Conservation (phyloP, 2,329 filamentous ascomycete species). For the Monosporascus sp. region DNA sequence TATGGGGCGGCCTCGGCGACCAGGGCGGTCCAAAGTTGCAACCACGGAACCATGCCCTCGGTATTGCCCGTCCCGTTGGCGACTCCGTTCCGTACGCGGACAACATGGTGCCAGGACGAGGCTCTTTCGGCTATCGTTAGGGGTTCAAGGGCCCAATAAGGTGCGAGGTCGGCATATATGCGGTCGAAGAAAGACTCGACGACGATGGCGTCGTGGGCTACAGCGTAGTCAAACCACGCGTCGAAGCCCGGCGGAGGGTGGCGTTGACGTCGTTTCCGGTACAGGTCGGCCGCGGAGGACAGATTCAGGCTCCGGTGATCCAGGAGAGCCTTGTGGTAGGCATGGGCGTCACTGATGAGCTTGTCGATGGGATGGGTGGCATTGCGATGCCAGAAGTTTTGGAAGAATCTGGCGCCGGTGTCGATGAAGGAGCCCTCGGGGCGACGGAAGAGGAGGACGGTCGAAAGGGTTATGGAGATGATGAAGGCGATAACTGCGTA, state of each 20-base stretch:
- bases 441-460: constrained; percentile 16
- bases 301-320: constrained; percentile 43
- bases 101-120: constrained; percentile 38
- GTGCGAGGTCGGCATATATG: constrained; percentile 57
- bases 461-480: constrained; percentile 17
- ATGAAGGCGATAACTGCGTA: constrained; percentile 16
- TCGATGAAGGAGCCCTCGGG: constrained; percentile 15
- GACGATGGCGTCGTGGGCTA: constrained; percentile 46
- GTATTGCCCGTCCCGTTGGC: constrained; percentile 35
- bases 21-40: constrained; percentile 43
- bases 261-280: constrained; percentile 50
- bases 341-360: constrained; percentile 42
- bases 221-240: constrained; percentile 52
- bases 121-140: constrained; percentile 34
- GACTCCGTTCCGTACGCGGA: constrained; percentile 42
- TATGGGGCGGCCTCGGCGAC: constrained; percentile 46
- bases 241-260: constrained; percentile 62
- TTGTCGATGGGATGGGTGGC: constrained; percentile 43
- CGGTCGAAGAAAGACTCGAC: constrained; percentile 61
- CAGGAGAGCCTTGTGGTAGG: constrained; percentile 36
- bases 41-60: constrained; percentile 36
- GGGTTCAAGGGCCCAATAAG: constrained; percentile 53
- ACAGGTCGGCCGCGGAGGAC: constrained; percentile 47
- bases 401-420: constrained; percentile 15
- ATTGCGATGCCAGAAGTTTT: constrained; percentile 18